Conservation (phyloP, 2,329 filamentous ascomycete species). For the Stagonosporopsis rhizophila region DNA sequence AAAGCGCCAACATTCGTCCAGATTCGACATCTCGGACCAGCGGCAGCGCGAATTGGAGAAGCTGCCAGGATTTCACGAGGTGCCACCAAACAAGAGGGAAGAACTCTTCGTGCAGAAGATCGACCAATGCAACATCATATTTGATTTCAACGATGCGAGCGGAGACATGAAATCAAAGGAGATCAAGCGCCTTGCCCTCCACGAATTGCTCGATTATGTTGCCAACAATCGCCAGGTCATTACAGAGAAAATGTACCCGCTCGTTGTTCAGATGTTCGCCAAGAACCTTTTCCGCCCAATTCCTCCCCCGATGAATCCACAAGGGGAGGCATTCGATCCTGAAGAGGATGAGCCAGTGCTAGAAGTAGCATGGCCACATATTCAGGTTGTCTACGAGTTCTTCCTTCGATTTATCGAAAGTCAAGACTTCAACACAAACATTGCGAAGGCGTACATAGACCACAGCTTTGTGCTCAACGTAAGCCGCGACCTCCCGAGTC, state of each 20-base stretch:
- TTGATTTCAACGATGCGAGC: conserved; percentile 98
- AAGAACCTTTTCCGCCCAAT: conserved; percentile 99
- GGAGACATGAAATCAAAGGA: conserved; percentile 99
- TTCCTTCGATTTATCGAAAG: conserved; percentile 99
- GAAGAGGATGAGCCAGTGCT: conserved; percentile 98
- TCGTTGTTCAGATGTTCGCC: conserved; percentile 98
- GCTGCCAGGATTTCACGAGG: conserved; percentile 96
- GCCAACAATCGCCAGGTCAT: conserved; percentile 99
- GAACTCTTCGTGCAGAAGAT: conserved; percentile 99
- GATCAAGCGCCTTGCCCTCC: conserved; percentile 94
- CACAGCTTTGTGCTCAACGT: conserved; percentile 92
- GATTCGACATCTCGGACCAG: conserved; percentile 97
- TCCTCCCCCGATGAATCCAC: conserved; percentile 94
- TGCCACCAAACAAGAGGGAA: conserved; percentile 90
- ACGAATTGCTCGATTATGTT: conserved; percentile 96
- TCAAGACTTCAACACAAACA: conserved; percentile 99
- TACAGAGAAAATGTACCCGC: conserved; percentile 97
- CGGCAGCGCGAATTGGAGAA: conserved; percentile 90
- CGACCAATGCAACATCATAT: conserved; percentile 99
- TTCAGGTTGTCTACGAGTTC: conserved; percentile 99
- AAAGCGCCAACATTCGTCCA: conserved; percentile 94
- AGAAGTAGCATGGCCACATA: conserved; percentile 98
- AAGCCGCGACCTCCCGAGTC: conserved; percentile 28
- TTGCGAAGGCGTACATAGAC: conserved; percentile 98
- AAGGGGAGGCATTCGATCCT: conserved; percentile 97